Conservation (phyloP, 805 yeast genomes). For the Tanozyma kutaoensis region DNA sequence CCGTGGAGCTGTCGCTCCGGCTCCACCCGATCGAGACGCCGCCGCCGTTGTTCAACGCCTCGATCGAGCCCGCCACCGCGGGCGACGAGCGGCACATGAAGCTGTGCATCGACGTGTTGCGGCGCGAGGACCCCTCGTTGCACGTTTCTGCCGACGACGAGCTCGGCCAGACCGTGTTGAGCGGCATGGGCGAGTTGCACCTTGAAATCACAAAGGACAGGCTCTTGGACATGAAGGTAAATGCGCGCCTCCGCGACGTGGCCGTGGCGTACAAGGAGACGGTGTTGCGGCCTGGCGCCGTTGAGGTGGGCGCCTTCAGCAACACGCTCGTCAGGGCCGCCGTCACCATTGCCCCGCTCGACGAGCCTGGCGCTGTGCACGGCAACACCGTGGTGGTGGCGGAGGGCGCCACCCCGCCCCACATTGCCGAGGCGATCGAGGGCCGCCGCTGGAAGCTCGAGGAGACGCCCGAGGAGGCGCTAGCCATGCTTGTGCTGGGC, state of each 20-base stretch:
- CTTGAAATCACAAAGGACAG: conserved; percentile 79
- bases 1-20: conserved; percentile 28
- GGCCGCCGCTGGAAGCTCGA: conserved; percentile 38
- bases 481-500: conserved; percentile 46
- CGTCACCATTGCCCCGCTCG: conserved; percentile 21
- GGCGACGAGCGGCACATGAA: conserved; percentile 72
- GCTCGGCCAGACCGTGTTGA: conserved; percentile 72
- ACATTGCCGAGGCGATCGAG: conserved; percentile 11
- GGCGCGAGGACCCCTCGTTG: conserved; percentile 88
- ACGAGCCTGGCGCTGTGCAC: conserved; percentile 22
- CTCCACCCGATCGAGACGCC: conserved; percentile 76
- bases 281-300: conserved; percentile 17
- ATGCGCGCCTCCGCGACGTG: conserved; percentile 67
- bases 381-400: conserved; percentile 37
- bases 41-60: conserved; percentile 83
- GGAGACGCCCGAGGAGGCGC: conserved; percentile 31
- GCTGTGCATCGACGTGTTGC: conserved; percentile 46
- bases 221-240: conserved; percentile 73
- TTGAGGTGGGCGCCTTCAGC: conserved; percentile 6
- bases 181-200: conserved; percentile 98
- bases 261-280: conserved; percentile 83
- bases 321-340: conserved; percentile 11
- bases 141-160: conserved; percentile 66
- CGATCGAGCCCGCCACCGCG: conserved; percentile 70
- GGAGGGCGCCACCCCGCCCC: conserved; percentile 14